Base-by-base conservation (phyloP, 805 yeast species). In the Wickerhamomyces xylosicus region DNA sequence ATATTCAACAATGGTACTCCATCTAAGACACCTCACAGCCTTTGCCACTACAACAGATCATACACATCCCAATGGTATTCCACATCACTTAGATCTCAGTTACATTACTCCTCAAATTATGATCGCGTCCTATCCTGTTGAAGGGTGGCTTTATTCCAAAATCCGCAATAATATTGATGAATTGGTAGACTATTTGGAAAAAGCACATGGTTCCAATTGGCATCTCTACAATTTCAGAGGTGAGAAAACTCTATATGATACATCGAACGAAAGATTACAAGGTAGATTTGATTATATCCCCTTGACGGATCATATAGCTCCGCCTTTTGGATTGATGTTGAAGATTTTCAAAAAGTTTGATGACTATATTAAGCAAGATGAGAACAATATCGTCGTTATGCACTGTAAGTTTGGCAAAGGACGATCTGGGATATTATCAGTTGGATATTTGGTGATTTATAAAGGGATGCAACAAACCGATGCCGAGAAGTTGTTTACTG, bases 381-480 rank as follows among this genome's bases (percentile, higher is more conserved):
- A 59, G 1, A 41, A 58, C 0, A 67, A 71, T 40, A 77, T 81
- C 3, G 87, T 84, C 0, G 67, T 84, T 1, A 57, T 90, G 7
- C 97, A 90, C 54, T 90, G 97, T 55, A 78, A 82, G 51, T 84
- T 85, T 46, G 97, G 97, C 0, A 87, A 86, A 58, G 97, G 97
- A 1, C 64, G 97, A 20, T 79, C 95, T 0, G 97, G 97, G 0
- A 69, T 87, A 2, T 59, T 85, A 2, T 72, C 73, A 6, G 74
- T 84, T 43, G 85, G 87, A 0, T 82, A 76, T 51, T 56, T 89
- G 44, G 79, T 87, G 73, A 66, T 64, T 37, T 54, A 58, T 37
- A 54, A 56, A 27, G 59, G 59, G 2, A 39, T 64, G 39, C 43
- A 66, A 0, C 61, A 69, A 13, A 57, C 61, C 2, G 66, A 63